These are phyloP conservation scores for Tricharina praecox DNA, from an alignment of 495 filamentous ascomycete species.

Conservation along the genomic window DNA sequence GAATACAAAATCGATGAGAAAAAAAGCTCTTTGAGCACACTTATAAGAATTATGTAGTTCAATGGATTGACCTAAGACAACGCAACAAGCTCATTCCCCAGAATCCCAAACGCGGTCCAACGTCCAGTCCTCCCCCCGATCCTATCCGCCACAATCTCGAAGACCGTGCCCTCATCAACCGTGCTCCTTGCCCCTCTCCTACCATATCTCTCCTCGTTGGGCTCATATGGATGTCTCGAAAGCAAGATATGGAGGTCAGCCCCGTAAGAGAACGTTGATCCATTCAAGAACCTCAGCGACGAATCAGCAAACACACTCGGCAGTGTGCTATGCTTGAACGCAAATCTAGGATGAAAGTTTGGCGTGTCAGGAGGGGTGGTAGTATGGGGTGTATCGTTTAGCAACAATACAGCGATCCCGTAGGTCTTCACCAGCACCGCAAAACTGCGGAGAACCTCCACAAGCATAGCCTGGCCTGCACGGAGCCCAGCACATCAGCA, in stretches of 20 bases:
- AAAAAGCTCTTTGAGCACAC: too few relatives aligned
- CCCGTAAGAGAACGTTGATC: constrained; percentile 15
- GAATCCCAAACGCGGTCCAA: constrained; percentile 10
- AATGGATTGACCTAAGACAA: too few relatives aligned
- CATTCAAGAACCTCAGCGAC: constrained; percentile 13
- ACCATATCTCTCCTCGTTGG: background rate
- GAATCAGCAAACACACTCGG: background rate
- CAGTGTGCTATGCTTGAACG: background rate
- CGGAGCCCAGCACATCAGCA: constrained; percentile 7
- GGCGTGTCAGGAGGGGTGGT: too few relatives aligned
- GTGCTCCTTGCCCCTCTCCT: background rate
- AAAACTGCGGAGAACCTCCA: constrained; percentile 7
- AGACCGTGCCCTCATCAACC: constrained; percentile 6
- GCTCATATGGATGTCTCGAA: constrained; percentile 10
- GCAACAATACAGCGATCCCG: background rate
- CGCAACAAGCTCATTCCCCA: constrained; percentile 5
- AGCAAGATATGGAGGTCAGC: constrained; percentile 16
- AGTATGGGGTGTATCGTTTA: background rate
- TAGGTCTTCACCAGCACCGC: constrained; percentile 4
- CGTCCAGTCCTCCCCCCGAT: constrained; percentile 9
- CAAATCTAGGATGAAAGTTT: background rate
- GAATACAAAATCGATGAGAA: too few relatives aligned
- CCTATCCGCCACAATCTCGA: constrained; percentile 16
- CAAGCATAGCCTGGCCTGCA: constrained; percentile 6
- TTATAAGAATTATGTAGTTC: too few relatives aligned